Base-by-base conservation (phyloP, 805 yeast species). In the Saccharomyces eubayanus region DNA sequence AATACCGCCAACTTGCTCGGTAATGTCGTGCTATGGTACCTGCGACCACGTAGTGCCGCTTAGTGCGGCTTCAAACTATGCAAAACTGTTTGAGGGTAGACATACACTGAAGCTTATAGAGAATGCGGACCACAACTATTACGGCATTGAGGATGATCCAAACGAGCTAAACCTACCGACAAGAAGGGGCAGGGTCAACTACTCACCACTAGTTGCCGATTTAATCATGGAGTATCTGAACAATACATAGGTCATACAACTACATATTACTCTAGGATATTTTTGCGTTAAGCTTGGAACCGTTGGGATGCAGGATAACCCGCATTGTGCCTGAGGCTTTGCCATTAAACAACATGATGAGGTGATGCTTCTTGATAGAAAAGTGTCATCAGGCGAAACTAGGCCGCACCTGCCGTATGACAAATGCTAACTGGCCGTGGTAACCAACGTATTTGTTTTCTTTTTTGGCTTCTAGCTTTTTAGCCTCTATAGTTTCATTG, bases 71-170 rank as follows among this genome's bases (percentile, higher is more conserved):
- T 76, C 84, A 0, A 60, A 60, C 40, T 89, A 74, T 70, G 81
- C 86, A 6, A 81, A 85, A 59, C 59, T 72, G 9, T 77, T 90
- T 49, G 77, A 75, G 2, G 63, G 66, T 5, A 80, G 90, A 21
- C 84, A 86, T 59, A 72, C 75, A 3, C 71, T 89, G 52, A 73
- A 74, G 40, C 66, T 88, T 6, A 72, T 91, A 10, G 79, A 80
- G 0, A 74, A 74, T 47, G 96, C 96, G 0, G 91, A 89, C 65
- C 98, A 91, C 68, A 88, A 87, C 62, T 90, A 78, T 63, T 86
- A 78, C 63, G 92, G 94, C 0, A 57, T 63, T 0, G 62, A 67
- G 2, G 70, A 61, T 9, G 72, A 77, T 48, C 61, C 68, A 16
- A 71, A 69, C 21, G 76, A 64, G 11, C 63, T 74, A 16, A 53